A percentile compares a stretch with the other conserved stretches of the same genome.
These are phyloP conservation scores for Xanthoconium stramineum DNA, from an alignment of 768 basidiomycete species.

Conservation along the genomic window DNA sequence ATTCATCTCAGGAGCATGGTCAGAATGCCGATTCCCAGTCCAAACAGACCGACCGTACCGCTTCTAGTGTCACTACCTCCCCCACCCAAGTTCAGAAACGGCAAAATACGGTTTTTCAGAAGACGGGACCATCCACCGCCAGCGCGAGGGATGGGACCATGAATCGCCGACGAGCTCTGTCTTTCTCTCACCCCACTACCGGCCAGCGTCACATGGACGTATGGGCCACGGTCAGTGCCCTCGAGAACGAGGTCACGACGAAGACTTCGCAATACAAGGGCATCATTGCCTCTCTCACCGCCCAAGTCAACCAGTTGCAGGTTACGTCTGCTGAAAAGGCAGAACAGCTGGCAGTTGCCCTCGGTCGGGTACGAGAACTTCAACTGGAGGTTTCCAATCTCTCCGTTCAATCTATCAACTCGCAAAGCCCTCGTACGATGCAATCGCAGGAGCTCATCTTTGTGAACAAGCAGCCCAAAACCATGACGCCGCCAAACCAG, in stretches of 20 bases:
- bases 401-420: not conserved
- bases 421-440: not conserved
- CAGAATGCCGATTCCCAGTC: no score
- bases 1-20: no score
- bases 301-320: not conserved
- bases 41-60: no score
- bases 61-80: no score
- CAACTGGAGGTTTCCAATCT: not conserved
- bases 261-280: not conserved
- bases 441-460: constrained; percentile 1
- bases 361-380: not conserved
- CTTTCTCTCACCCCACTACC: no score
- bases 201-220: no score
- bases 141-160: no score
- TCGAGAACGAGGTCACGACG: not conserved
- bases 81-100: no score
- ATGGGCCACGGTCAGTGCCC: not conserved
- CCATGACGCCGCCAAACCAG: not conserved
- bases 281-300: not conserved
- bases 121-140: no score
- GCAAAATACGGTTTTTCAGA: no score
- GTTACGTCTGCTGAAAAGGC: not conserved
- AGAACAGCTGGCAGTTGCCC: not conserved
- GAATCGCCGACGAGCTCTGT: no score
- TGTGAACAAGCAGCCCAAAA: not conserved